Conservation (phyloP, 495 filamentous ascomycete species). For the Bryoglossum gracile region DNA sequence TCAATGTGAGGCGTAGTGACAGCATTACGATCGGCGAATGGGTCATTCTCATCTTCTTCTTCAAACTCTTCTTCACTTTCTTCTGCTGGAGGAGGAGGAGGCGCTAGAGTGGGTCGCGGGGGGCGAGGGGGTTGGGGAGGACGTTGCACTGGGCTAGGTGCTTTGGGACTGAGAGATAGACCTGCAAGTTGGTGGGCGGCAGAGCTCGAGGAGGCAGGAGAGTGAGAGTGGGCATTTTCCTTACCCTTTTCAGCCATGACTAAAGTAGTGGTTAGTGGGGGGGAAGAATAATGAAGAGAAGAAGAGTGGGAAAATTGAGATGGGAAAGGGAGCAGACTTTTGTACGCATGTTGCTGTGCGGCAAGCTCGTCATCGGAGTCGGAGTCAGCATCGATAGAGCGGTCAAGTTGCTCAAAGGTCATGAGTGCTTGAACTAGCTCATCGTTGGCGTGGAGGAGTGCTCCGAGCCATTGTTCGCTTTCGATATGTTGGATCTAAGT, state of each 20-base stretch:
- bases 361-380: slow-evolving; percentile 74
- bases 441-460: slow-evolving; percentile 75
- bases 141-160: slow-evolving; percentile 24
- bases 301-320: background rate
- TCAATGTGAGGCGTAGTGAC: slow-evolving; percentile 21
- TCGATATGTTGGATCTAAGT: slow-evolving; percentile 70
- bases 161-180: slow-evolving; percentile 16
- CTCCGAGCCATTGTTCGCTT: slow-evolving; percentile 72
- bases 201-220: no score
- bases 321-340: no score
- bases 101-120: slow-evolving; percentile 29
- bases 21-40: slow-evolving; percentile 54
- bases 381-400: slow-evolving; percentile 92
- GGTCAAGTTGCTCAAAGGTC: slow-evolving; percentile 90
- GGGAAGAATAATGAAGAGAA: slow-evolving; percentile 20
- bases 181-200: slow-evolving; percentile 32
- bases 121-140: slow-evolving; percentile 37
- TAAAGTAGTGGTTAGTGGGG: slow-evolving; percentile 18
- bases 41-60: slow-evolving; percentile 61
- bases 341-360: slow-evolving; percentile 47
- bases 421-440: slow-evolving; percentile 86
- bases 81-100: slow-evolving; percentile 32
- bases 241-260: slow-evolving; percentile 45
- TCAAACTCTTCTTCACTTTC: slow-evolving; percentile 40
- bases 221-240: no score